A percentile compares a stretch with the other conserved stretches of the same genome.
Evolutionary conservation across 139 green algal species (phyloP).

Genomic region (Deuterostichococcus epilithicus): DNA sequence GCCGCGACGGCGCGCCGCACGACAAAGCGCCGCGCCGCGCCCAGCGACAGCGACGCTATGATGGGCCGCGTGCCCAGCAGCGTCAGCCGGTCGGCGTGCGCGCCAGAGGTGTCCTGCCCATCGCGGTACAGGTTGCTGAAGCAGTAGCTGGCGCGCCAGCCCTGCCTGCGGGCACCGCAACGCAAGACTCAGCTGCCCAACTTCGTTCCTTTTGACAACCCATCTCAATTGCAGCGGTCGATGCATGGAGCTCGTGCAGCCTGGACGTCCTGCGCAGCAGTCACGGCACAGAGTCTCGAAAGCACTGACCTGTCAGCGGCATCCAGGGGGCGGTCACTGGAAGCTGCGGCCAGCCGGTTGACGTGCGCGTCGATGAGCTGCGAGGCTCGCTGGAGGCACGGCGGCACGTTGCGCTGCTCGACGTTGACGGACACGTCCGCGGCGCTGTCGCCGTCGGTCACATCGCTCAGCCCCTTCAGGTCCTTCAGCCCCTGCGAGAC

Average conservation of each 20-base stretch:
- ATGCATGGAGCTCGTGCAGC: not conserved
- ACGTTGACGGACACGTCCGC: conserved; percentile 11
- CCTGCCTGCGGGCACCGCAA: not conserved
- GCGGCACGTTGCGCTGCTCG: not conserved
- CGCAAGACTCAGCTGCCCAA: not conserved
- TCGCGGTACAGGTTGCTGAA: conserved; percentile 28
- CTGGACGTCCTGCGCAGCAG: not conserved
- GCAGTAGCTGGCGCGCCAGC: conserved; percentile 17
- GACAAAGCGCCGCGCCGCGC: conserved; percentile 30
- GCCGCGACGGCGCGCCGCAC: not conserved
- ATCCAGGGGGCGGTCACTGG: not conserved
- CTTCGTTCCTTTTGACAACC: not conserved
- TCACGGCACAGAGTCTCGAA: not conserved
- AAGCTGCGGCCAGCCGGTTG: not conserved
- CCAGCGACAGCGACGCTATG: conserved; percentile 32
- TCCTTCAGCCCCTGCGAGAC: not conserved
- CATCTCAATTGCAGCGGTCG: not conserved
- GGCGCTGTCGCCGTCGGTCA: not conserved
- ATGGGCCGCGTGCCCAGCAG: conserved; percentile 25
- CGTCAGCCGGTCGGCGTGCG: conserved; percentile 31
- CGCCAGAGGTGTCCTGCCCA: conserved; percentile 8
- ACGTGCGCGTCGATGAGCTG: not conserved
- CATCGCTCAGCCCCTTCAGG: not conserved
- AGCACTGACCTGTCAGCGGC: not conserved
- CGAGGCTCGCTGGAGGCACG: not conserved